Base-by-base conservation (phyloP, 345 rosid species). In the Citrus trifoliata region DNA sequence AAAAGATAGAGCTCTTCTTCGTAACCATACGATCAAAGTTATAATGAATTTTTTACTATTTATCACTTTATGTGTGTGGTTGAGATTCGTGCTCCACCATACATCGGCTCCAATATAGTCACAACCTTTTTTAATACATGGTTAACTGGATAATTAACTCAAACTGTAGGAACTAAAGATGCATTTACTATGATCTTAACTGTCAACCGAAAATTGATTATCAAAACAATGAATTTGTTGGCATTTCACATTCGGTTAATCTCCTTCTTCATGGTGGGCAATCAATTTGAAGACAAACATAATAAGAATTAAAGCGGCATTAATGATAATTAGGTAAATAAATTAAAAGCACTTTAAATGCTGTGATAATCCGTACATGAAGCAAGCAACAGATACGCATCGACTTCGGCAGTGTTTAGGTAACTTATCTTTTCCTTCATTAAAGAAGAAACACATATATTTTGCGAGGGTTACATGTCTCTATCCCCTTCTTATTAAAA, bases 281-380 rank as follows among this genome's bases (percentile, higher is more conserved):
- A 79, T 72, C 80, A 61, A 73, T 76, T 80, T 73, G 63, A 70
- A 64, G 64, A 70, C 48, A 35, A 33, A 55, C 22, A 53, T 66
- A 59, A 73, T 27, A n/a, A 70, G 0, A 30, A 60, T 76, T 79
- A 53, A 66, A 70, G 40, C 9, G 10, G 59, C 77, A 82, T 83
- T 73, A 80, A 67, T 83, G 67, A 48, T 7, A 2, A 69, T 73
- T 80, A 77, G 83, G 83, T 80, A 38, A 33, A 74, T 37, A 56
- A 74, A 74, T 74, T 75, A 7, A 77, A 81, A 40, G 56, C 65
- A 63, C 62, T 74, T 78, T 71, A 83, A 83, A 71, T 66, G 78
- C 24, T 12, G 32, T 67, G 16, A 28, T 28, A 35, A 70, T 5
- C 5, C 30, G 19, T 10, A 37, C 21, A 61, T 30, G 35, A 56